A percentile compares a stretch with the other conserved stretches of the same genome.
phyloP scores from a whole-genome alignment of 345 rosid genomes.

The Microcos paniculata region DNA sequence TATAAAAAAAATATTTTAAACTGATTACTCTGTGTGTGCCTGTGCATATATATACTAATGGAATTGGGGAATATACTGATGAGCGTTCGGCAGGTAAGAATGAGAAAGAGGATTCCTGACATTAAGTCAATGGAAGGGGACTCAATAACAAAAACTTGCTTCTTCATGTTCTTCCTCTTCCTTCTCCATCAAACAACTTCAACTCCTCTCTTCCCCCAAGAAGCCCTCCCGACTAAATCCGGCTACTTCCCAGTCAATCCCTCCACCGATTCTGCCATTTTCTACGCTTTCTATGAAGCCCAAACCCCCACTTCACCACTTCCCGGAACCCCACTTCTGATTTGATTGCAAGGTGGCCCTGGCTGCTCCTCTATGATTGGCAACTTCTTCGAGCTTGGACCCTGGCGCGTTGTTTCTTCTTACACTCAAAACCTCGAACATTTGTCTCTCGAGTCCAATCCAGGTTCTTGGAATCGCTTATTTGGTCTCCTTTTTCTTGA shows the following conservation, averaged over 20 bases:
- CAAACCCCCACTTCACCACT: constrained; percentile 43
- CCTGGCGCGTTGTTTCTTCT: constrained; percentile 54
- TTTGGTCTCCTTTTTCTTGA: constrained; percentile 75
- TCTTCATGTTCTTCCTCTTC: constrained; percentile 25
- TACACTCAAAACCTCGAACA: constrained; percentile 20
- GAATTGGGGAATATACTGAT: no score
- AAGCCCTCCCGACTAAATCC: constrained; percentile 71
- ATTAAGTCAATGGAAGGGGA: constrained; percentile 17
- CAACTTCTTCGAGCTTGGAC: constrained; percentile 81
- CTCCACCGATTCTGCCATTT: constrained; percentile 57
- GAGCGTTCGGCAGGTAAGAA: no score
- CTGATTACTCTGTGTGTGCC: no score
- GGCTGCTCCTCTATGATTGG: constrained; percentile 92
- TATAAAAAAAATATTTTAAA: no score
- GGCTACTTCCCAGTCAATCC: constrained; percentile 71
- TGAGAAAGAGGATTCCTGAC: no score
- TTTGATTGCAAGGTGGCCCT: constrained; percentile 94
- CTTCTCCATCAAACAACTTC: constrained; percentile 21
- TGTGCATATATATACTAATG: no score
- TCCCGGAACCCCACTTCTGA: constrained; percentile 60
- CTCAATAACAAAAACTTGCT: not conserved
- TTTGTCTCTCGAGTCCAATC: constrained; percentile 43
- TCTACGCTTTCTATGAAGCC: constrained; percentile 78
- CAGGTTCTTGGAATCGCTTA: constrained; percentile 75
- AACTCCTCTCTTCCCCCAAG: constrained; percentile 40